Conservation (phyloP, 768 basidiomycete genomes). For the Pleurotus cornucopiae region DNA sequence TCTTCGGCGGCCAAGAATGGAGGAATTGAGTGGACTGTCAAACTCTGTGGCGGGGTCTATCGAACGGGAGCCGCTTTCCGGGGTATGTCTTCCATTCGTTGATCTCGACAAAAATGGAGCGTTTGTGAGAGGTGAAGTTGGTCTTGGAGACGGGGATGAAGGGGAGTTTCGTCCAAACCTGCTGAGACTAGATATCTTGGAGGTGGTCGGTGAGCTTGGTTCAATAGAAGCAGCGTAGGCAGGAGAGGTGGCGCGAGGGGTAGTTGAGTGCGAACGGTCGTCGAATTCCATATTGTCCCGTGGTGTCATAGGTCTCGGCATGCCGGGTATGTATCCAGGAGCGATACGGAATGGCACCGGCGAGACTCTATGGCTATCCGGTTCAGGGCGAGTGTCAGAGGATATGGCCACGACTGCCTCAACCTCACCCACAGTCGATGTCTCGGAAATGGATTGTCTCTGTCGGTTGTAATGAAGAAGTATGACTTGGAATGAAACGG, state of each 20-base stretch:
- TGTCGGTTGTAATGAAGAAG: slow-evolving; percentile 14
- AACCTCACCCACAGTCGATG: slow-evolving; percentile 35
- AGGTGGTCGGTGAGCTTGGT: slow-evolving; percentile 26
- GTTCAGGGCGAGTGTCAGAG: slow-evolving; percentile 49
- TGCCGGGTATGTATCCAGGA: slow-evolving; percentile 84
- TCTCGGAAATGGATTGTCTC: slow-evolving; percentile 29
- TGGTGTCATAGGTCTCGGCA: slow-evolving; percentile 91
- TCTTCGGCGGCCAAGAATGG: slow-evolving; percentile 52
- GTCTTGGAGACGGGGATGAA: slow-evolving; percentile 37
- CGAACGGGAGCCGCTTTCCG: slow-evolving; percentile 40
- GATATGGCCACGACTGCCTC: slow-evolving; percentile 73
- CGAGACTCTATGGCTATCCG: slow-evolving; percentile 51
- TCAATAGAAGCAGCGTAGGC: slow-evolving; percentile 30
- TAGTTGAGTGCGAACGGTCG: slow-evolving; percentile 69
- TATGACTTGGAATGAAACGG: slow-evolving; percentile 13
- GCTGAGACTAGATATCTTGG: slow-evolving; percentile 31
- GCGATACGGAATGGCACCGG: slow-evolving; percentile 48
- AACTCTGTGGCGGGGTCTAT: slow-evolving; percentile 34
- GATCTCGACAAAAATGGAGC: slow-evolving; percentile 52
- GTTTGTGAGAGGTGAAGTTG: slow-evolving; percentile 44
- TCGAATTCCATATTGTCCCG: slow-evolving; percentile 65
- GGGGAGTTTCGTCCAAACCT: slow-evolving; percentile 59
- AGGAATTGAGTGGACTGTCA: slow-evolving; percentile 46
- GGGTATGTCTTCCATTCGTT: slow-evolving; percentile 63
- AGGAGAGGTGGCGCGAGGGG: slow-evolving; percentile 76